Evolutionary conservation across 164 flowering plant species (phyloP).

Genomic region (Vitis labrusca): DNA sequence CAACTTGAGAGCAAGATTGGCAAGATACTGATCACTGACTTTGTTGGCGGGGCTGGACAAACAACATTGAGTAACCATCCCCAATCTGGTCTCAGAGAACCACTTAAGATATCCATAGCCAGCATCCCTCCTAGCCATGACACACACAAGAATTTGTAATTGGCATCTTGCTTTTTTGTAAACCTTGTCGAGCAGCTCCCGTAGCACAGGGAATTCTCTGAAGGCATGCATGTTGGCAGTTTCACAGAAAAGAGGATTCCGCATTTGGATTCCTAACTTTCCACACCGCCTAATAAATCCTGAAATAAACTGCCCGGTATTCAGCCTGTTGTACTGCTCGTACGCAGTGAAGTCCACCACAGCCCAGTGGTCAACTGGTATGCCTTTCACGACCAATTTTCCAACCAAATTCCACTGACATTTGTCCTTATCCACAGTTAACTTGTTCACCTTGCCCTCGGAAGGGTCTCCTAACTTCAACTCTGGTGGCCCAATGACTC

Average conservation of each 20-base stretch:
- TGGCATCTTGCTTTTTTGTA: background rate
- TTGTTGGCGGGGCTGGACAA: constrained; percentile 37
- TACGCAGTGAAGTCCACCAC: constrained; percentile 40
- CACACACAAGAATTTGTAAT: constrained; percentile 65
- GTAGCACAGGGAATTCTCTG: constrained; percentile 20
- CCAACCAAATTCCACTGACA: constrained; percentile 69
- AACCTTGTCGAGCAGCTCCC: constrained; percentile 29
- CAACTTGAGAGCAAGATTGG: constrained; percentile 75
- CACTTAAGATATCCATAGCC: constrained; percentile 75
- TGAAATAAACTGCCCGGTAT: constrained; percentile 24
- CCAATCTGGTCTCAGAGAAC: constrained; percentile 67
- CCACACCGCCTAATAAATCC: constrained; percentile 29
- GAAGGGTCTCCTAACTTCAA: constrained; percentile 28
- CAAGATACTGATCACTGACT: constrained; percentile 53
- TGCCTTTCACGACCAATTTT: constrained; percentile 49
- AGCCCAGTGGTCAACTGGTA: constrained; percentile 53
- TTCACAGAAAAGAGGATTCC: constrained; percentile 23
- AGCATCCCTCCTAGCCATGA: constrained; percentile 46
- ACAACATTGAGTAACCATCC: constrained; percentile 74
- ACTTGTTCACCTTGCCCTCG: constrained; percentile 8
- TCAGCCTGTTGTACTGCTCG: background rate
- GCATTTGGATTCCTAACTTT: constrained; percentile 43
- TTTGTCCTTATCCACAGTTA: constrained; percentile 37
- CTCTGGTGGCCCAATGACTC: constrained; percentile 37
- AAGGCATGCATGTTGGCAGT: constrained; percentile 31